Base-by-base conservation (phyloP, 805 yeast genomes). In the Lipomyces anomalus region DNA sequence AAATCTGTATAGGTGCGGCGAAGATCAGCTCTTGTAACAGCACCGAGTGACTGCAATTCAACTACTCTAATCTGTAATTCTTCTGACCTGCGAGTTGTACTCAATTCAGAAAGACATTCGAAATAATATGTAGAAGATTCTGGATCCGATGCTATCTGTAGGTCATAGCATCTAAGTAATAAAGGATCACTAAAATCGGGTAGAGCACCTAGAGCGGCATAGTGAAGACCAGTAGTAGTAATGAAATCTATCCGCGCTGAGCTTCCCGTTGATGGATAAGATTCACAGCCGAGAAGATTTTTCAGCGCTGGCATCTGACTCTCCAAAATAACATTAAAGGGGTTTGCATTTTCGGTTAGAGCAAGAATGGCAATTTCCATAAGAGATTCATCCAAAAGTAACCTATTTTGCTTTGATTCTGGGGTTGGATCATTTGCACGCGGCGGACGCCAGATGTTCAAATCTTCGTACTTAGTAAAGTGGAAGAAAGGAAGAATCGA, bases 61-160 rank as follows among this genome's bases (percentile, higher is more conserved):
- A 73, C 65, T 6, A 76, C 72, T 36, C 58, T 67, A 22, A 65
- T 56, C 43, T 69, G 68, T 22, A 81, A 59, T 35, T 67, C 72
- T 45, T 73, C 73, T 1, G 76, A 69, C 5, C 68, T 64, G 44
- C 78, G 69, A 0, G 64, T 54, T n/a, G 73, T 70, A 0, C 82
- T 73, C 32, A 82, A 66, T 33, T 64, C 71, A 4, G 63, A 66
- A 28, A 83, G 60, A 0, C 82, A 74, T 59, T 83, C 88, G 53
- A 77, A 73, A 53, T 80, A 81, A 28, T 66, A 61, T 0, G 83
- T 78, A 1, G 59, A 50, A 38, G 71, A 66, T 0, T 52, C 59
- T 0, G 75, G 71, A 58, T 82, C 85, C 40, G 67, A 46, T 0
- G 49, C 42, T 3, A 61, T 55, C 43, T 72, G 69, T 0, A 61